Conservation (phyloP, 2,329 filamentous ascomycete genomes). For the Fonsecaea multimorphosa region DNA sequence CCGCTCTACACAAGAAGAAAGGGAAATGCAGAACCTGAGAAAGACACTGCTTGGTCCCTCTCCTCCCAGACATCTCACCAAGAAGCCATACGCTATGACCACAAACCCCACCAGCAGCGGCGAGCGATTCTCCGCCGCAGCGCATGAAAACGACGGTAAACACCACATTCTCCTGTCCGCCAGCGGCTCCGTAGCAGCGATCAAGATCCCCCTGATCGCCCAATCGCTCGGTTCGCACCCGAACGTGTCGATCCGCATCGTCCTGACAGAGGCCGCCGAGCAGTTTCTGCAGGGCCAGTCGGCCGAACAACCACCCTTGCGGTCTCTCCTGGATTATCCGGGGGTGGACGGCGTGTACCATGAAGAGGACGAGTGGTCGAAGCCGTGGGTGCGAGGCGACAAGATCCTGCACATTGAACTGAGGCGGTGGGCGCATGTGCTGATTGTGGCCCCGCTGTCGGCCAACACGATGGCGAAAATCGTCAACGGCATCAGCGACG, state of each 20-base stretch:
- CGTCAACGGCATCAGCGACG: conserved; percentile 76
- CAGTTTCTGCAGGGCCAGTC: conserved; percentile 79
- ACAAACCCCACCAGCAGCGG: conserved; percentile 17
- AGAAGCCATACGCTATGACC: conserved; percentile 13
- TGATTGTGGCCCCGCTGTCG: conserved; percentile 79
- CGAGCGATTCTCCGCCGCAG: conserved; percentile 37
- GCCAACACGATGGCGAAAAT: conserved; percentile 90
- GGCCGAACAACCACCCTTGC: conserved; percentile 74
- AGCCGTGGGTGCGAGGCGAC: conserved; percentile 77
- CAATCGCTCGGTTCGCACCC: conserved; percentile 52
- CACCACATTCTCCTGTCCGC: conserved; percentile 69
- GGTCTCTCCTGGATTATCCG: conserved; percentile 63
- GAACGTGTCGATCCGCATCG: conserved; percentile 78
- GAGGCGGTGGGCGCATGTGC: conserved; percentile 77
- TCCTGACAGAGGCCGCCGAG: conserved; percentile 75
- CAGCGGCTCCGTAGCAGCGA: conserved; percentile 81
- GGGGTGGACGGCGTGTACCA: conserved; percentile 81
- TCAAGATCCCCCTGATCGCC: conserved; percentile 76
- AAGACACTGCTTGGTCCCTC: neutral
- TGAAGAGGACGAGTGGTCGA: conserved; percentile 84
- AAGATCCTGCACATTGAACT: conserved; percentile 90
- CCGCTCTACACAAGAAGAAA: neutral
- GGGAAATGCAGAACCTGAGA: neutral
- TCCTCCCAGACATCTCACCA: neutral
- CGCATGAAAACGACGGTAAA: conserved; percentile 55